Percentiles rank a stretch among this genome's conserved stretches.
phyloP scores from a whole-genome alignment of 176 grass and related monocot genomes.

The Carex parvula region DNA sequence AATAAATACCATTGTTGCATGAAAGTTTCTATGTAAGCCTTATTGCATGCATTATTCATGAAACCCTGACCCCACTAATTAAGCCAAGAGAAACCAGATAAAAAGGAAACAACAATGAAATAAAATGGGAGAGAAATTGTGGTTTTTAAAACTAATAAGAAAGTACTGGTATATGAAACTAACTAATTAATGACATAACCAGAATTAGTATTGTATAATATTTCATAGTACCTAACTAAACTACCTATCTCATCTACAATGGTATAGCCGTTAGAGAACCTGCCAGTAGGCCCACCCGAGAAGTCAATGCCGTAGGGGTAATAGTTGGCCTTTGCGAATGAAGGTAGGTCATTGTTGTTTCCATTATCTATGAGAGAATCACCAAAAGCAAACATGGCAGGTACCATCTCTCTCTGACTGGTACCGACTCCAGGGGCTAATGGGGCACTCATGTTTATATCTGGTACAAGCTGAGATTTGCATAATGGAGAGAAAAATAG shows the following conservation, averaged over 20 bases:
- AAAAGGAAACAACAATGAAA: background rate
- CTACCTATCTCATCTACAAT: slow-evolving; percentile 65
- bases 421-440: slow-evolving; percentile 30
- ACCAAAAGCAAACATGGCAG: slow-evolving; percentile 94
- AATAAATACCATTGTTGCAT: background rate
- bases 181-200: background rate
- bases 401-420: slow-evolving; percentile 31
- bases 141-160: background rate
- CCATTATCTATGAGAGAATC: slow-evolving; percentile 94
- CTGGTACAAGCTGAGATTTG: slow-evolving; percentile 39
- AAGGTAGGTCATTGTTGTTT: slow-evolving; percentile 81
- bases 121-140: background rate
- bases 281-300: slow-evolving; percentile 62
- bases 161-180: background rate
- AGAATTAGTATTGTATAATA: background rate
- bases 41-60: background rate
- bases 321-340: slow-evolving; percentile 89
- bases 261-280: slow-evolving; percentile 98
- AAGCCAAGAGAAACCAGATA: too few relatives aligned
- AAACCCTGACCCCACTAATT: background rate
- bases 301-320: slow-evolving; percentile 95
- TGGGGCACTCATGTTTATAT: slow-evolving; percentile 49
- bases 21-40: background rate
- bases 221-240: slow-evolving; percentile 14
- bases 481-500: slow-evolving; percentile 2